A percentile compares a stretch with the other conserved stretches of the same genome.
Evolutionary conservation across 176 grass and related monocot species (phyloP).

Genomic region (Leersia perrieri): DNA sequence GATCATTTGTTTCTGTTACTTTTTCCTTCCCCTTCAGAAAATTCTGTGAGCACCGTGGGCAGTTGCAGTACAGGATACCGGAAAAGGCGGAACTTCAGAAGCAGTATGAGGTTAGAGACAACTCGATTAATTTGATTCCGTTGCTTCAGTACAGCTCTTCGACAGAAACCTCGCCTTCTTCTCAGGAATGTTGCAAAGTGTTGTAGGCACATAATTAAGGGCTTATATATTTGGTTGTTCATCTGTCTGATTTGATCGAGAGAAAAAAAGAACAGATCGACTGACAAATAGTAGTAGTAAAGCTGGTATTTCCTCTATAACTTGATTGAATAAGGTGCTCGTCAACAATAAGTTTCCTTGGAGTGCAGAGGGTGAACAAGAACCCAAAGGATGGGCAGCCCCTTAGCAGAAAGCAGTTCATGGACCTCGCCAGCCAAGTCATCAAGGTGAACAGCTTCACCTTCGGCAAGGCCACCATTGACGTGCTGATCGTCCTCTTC

Average conservation of each 20-base stretch:
- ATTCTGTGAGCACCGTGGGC: conserved; percentile 36
- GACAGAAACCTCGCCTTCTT: not conserved
- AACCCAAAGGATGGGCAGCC: fast-evolving
- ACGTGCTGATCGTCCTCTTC: conserved; percentile 49
- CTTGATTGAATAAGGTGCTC: not conserved
- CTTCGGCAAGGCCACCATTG: conserved; percentile 33
- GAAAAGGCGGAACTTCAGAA: not conserved
- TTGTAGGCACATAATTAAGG: not conserved
- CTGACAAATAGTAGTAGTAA: not conserved
- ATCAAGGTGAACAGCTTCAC: conserved; percentile 41
- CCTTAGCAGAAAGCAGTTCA: not conserved
- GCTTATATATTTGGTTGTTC: not conserved
- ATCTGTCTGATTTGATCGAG: too few relatives aligned
- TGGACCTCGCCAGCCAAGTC: not conserved
- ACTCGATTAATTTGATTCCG: not conserved
- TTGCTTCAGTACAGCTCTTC: not conserved
- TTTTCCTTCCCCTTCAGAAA: conserved; percentile 29
- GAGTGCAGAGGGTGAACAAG: not conserved
- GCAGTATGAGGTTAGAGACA: not conserved
- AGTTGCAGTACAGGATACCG: conserved; percentile 58
- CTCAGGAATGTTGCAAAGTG: not conserved
- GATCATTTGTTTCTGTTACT: not conserved
- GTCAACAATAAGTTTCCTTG: not conserved
- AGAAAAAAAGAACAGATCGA: too few relatives aligned
- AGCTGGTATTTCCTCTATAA: too few relatives aligned